Percentiles rank a stretch among this genome's conserved stretches.
These are phyloP conservation scores for Quercus robur DNA, from an alignment of 306 rosid genomes.

Conservation along the genomic window DNA sequence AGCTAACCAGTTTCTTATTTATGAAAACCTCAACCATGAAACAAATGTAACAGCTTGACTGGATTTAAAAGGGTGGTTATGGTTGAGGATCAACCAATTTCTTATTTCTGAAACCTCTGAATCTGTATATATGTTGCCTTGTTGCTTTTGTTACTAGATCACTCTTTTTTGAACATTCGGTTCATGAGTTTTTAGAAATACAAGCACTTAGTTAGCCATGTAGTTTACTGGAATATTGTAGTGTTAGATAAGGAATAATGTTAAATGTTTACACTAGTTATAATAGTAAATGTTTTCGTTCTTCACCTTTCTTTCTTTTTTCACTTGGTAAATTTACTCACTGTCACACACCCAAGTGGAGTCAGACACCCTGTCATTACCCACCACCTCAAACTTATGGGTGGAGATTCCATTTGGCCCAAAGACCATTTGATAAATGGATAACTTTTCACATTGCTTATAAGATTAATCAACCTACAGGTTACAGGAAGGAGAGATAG, in stretches of 20 bases:
- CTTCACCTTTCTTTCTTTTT: too few species aligned
- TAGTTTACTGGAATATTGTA: background rate
- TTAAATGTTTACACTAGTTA: background rate
- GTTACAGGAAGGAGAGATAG: slow-evolving; percentile 98
- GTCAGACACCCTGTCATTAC: background rate
- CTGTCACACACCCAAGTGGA: background rate
- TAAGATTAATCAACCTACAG: slow-evolving; percentile 39
- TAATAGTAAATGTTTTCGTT: background rate
- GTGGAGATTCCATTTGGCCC: background rate
- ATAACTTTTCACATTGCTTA: slow-evolving; percentile 10
- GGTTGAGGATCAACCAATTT: background rate
- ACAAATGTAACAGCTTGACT: background rate
- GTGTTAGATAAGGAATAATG: background rate
- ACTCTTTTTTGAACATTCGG: background rate
- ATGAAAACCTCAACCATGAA: background rate
- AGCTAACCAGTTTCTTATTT: background rate
- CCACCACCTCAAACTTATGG: background rate
- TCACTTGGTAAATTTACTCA: background rate
- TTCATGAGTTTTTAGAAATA: background rate
- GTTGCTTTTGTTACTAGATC: background rate
- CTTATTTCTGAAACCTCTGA: too few species aligned
- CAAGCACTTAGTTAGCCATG: background rate
- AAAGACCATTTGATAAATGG: background rate
- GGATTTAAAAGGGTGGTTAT: background rate
- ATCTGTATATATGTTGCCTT: background rate